A percentile compares a stretch with the other conserved stretches of the same genome.
phyloP scores from a whole-genome alignment of 2,329 filamentous ascomycete genomes.

The Ampelomyces quisqualis region DNA sequence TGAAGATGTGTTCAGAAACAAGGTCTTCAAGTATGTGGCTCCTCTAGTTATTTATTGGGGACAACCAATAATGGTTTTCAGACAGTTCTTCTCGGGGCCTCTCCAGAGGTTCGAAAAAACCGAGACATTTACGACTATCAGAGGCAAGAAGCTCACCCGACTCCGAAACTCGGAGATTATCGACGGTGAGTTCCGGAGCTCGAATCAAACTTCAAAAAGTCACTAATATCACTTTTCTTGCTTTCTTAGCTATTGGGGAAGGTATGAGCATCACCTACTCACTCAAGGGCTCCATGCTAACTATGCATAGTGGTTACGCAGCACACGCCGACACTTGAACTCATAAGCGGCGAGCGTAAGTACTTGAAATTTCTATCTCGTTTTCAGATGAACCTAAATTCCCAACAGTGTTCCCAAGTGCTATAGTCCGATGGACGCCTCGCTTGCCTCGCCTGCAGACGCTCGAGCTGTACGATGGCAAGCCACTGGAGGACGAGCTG shows the following conservation, averaged over 20 bases:
- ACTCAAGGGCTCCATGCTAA: slow-evolving; percentile 14
- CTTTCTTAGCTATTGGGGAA: slow-evolving; percentile 49
- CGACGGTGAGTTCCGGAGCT: slow-evolving; percentile 19
- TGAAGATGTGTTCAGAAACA: slow-evolving; percentile 59
- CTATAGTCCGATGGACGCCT: slow-evolving; percentile 61
- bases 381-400: slow-evolving; percentile 13
- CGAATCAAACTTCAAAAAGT: neutral
- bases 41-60: neutral
- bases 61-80: slow-evolving; percentile 13
- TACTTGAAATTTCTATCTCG: neutral
- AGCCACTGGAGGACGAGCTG: slow-evolving; percentile 57
- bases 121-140: slow-evolving; percentile 22
- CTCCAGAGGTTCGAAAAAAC: slow-evolving; percentile 48
- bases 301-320: slow-evolving; percentile 45
- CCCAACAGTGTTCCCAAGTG: slow-evolving; percentile 50
- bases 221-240: neutral
- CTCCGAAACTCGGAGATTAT: slow-evolving; percentile 48
- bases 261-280: slow-evolving; percentile 31
- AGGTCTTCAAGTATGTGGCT: slow-evolving; percentile 55
- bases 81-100: slow-evolving; percentile 55
- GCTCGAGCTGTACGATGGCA: slow-evolving; percentile 63
- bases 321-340: slow-evolving; percentile 58
- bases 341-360: slow-evolving; percentile 57
- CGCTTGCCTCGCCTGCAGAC: slow-evolving; percentile 59
- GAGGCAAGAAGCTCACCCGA: slow-evolving; percentile 33